These are phyloP conservation scores for Suillus cothurnatus DNA, from an alignment of 768 basidiomycete species.

Conservation along the genomic window DNA sequence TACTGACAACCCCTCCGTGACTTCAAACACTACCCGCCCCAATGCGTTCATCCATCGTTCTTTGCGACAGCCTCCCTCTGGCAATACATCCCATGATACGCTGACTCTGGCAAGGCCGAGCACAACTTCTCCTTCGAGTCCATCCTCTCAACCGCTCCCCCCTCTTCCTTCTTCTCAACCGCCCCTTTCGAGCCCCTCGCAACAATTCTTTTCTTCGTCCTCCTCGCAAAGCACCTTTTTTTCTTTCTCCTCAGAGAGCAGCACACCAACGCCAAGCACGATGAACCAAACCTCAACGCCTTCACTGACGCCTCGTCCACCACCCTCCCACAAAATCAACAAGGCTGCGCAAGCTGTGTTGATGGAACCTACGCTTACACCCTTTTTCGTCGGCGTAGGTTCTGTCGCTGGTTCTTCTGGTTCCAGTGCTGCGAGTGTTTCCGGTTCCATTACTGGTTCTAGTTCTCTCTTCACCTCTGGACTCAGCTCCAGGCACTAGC, in stretches of 20 bases:
- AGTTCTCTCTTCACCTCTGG: background rate
- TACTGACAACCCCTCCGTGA: background rate
- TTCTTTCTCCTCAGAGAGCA: background rate
- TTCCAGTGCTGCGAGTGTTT: background rate
- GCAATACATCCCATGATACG: background rate
- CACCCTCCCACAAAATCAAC: background rate
- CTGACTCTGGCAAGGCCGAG: background rate
- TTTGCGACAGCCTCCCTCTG: background rate
- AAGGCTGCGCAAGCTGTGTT: background rate
- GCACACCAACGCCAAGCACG: background rate
- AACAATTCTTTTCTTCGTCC: background rate
- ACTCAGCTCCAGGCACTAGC: background rate
- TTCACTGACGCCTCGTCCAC: background rate
- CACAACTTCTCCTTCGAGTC: background rate
- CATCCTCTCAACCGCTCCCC: background rate
- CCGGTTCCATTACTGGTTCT: background rate
- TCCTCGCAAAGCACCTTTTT: background rate
- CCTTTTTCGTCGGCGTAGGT: background rate
- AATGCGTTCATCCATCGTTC: background rate
- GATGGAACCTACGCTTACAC: background rate
- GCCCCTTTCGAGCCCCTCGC: background rate
- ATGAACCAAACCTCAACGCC: background rate
- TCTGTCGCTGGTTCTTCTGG: background rate
- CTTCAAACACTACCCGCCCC: background rate
- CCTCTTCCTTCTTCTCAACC: too few relatives aligned